Evolutionary conservation across 345 rosid genomes (phyloP).

Genomic region (Linum trigynum): DNA sequence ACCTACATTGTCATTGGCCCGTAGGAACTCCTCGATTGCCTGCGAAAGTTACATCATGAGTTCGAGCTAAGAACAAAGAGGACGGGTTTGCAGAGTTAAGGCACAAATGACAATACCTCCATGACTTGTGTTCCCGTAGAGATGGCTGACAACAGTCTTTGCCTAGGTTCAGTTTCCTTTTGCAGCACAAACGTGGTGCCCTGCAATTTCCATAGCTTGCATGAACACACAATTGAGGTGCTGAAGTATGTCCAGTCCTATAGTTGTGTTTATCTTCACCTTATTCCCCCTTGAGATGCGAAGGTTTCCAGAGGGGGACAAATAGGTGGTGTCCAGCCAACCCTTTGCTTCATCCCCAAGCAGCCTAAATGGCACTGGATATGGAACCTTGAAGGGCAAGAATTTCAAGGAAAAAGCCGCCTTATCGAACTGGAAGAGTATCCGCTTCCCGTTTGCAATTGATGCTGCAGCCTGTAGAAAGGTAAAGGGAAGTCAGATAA

Average conservation of each 20-base stretch:
- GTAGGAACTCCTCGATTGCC: slow-evolving; percentile 65
- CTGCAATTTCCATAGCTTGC: slow-evolving; percentile 39
- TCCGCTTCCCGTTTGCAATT: slow-evolving; percentile 46
- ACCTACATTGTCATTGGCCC: slow-evolving; percentile 18
- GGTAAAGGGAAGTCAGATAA: not conserved
- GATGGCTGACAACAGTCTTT: slow-evolving; percentile 59
- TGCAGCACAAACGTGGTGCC: slow-evolving; percentile 96
- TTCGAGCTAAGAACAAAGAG: not conserved
- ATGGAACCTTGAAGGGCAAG: slow-evolving; percentile 88
- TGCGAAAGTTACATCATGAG: slow-evolving; percentile 15
- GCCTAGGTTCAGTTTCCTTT: slow-evolving; percentile 76
- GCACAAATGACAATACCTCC: slow-evolving; percentile 33
- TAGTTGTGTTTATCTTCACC: slow-evolving; percentile 31
- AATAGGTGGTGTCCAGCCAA: slow-evolving; percentile 78
- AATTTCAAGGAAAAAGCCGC: slow-evolving; percentile 74
- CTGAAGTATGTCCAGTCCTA: not conserved
- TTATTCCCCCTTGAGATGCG: slow-evolving; percentile 91
- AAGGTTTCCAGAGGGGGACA: slow-evolving; percentile 78
- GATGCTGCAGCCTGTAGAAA: slow-evolving; percentile 69
- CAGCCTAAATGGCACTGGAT: slow-evolving; percentile 88
- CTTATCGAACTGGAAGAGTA: slow-evolving; percentile 64
- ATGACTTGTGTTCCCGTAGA: slow-evolving; percentile 40
- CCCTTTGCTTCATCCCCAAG: slow-evolving; percentile 98
- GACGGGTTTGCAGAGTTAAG: not conserved
- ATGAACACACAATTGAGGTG: not conserved